Evolutionary conservation across 2,329 filamentous ascomycete species (phyloP), one percentile per base, ranked within the genome.

Genomic region (Pseudonectria foliicola): DNA sequence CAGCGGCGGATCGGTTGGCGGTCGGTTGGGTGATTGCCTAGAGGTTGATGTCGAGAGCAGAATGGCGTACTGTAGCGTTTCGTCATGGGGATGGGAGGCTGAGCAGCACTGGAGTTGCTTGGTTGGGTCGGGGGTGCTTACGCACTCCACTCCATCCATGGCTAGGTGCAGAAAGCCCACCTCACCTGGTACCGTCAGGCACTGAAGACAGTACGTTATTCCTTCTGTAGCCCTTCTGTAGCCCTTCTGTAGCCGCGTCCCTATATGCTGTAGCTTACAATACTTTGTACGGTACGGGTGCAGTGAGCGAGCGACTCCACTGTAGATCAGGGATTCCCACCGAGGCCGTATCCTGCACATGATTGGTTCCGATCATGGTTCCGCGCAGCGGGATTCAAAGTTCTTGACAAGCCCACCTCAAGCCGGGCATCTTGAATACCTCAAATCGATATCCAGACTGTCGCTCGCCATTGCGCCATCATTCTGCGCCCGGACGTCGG

Each of bases 41-140:
- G 27, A 31, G 18, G 21, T 24, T 24, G 33, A 16, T 30, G 28
- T 24, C 25, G 25, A n/a, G 14, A 31, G 31, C 13, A 27, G 28
- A 26, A 11, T 43, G 43, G 37, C 37, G 39, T 33, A 38, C 37
- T 35, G 33, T 25, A 37, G 41, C 37, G 49, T 52, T 52, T 52
- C 49, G 49, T 52, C 49, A 52, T 52, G 47, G 39, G 38, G 40
- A 42, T 44, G 37, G 49, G 45, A 49, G 42, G 49, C 49, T 42
- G 42, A 40, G 44, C 40, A 45, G 45, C 50, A 44, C 39, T 42
- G 49, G 45, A 45, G 48, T 41, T n/a, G n/a, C n/a, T n/a, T n/a
- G n/a, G n/a, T n/a, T n/a, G n/a, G n/a, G n/a, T n/a, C n/a, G n/a
- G 43, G 46, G 41, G 38, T 38, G 32, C 43, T 42, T 36, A 32